Evolutionary conservation across 257 asterid species (phyloP), one percentile per base, ranked within the genome.

Genomic region (Przewalskia tangutica): DNA sequence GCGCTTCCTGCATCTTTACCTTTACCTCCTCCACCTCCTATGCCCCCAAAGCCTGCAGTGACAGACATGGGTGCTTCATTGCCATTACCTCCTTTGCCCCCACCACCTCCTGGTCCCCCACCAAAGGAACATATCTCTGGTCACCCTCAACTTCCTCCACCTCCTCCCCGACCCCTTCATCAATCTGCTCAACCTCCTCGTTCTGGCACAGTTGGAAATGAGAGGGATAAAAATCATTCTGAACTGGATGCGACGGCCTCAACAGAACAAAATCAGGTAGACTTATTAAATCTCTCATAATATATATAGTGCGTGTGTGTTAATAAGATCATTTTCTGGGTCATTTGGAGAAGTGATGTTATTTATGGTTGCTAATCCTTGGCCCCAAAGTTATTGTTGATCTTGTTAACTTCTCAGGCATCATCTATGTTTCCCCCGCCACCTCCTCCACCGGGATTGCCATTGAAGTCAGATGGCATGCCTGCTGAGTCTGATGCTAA

Each of bases 71-170:
- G 87, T 44, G 67, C 89, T 59, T 80, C 90, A 65, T 84, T 87
- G 87, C 91, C 97, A 54, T 92, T 92, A 50, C 94, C 91, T 23
- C 99, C 90, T 27, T 63, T 84, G 79, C 91, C 91, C 36, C 91
- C 88, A 2, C 92, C 98, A 6, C 98, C 97, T 70, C 97, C 98
- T 58, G 97, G 98, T 11, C 97, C 97, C 84, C 97, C 98, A 4
- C 97, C 97, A 50, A 95, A 90, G 84, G 97, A 92, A 85, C 85
- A 89, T 66, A 86, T 88, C 83, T 86, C 88, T 82, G 86, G 38
- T 85, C 91, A 81, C 32, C 84, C 87, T 46, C 82, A 91, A 65
- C 90, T 88, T 81, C 93, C 97, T 78, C 94, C 96, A 34, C 93
- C 97, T 17, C 93, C 90, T 50, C 89, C 92, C 23, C 71, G 81